Percentiles rank a stretch among this genome's conserved stretches.
These are phyloP conservation scores for Phytophthora pisi DNA, from an alignment of 352 stramenopile genomes.

Conservation along the genomic window DNA sequence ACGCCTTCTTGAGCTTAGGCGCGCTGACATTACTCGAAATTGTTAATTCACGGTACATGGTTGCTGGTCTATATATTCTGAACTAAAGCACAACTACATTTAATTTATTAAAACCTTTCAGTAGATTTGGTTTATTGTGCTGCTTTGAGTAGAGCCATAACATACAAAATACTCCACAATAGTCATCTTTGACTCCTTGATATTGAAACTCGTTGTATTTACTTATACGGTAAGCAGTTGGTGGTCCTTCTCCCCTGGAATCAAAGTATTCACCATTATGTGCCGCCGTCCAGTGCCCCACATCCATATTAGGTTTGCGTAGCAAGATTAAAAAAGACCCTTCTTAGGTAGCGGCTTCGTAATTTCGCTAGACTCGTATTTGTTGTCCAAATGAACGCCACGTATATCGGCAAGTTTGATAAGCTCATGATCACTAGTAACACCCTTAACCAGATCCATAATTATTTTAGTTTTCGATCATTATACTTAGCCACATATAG, in stretches of 20 bases:
- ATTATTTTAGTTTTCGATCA: background rate
- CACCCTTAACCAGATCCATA: background rate
- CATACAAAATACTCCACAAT: background rate
- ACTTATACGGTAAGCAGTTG: background rate
- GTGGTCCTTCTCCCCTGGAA: background rate
- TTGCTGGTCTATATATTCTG: background rate
- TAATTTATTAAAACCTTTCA: background rate
- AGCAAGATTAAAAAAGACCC: slow-evolving; percentile 6
- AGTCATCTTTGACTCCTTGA: background rate
- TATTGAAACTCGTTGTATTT: background rate
- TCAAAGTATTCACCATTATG: background rate
- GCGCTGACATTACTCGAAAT: background rate
- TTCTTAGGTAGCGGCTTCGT: slow-evolving; percentile 3
- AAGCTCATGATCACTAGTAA: background rate
- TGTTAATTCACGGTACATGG: slow-evolving; percentile 1
- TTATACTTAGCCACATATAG: no score
- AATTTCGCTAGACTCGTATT: background rate
- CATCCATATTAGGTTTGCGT: background rate
- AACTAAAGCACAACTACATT: background rate
- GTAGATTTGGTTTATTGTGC: background rate
- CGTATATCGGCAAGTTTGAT: background rate
- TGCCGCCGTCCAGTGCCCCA: slow-evolving; percentile 1
- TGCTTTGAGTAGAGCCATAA: background rate
- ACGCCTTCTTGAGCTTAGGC: slow-evolving; percentile 3
- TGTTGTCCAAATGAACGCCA: background rate